Evolutionary conservation across 1,284 basidiomycete species (phyloP).

Genomic region (Fomitopsis palustris): DNA sequence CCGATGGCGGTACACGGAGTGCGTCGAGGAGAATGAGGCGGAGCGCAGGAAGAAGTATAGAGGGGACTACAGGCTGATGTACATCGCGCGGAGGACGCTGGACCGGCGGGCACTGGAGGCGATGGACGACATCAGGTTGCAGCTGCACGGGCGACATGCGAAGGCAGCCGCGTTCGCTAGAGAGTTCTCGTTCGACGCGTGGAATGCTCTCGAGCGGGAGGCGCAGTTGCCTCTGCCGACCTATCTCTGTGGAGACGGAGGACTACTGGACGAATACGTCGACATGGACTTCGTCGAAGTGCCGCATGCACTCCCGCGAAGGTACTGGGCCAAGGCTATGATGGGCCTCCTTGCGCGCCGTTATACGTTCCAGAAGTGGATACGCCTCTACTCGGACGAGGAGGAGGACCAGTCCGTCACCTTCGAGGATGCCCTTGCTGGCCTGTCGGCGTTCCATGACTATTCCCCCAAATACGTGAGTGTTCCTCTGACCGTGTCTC

Average conservation of each 20-base stretch:
- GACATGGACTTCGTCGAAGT: conserved; percentile 17
- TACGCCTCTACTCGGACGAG: conserved; percentile 18
- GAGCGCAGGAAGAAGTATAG: conserved; percentile 26
- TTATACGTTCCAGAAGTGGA: conserved; percentile 43
- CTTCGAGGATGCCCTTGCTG: conserved; percentile 47
- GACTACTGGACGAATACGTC: conserved; percentile 10
- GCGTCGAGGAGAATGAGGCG: conserved; percentile 33
- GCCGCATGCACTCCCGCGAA: conserved; percentile 41
- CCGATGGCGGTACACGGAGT: conserved; percentile 40
- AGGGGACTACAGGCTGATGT: conserved; percentile 45
- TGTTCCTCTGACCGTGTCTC: not conserved
- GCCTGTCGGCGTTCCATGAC: conserved; percentile 55
- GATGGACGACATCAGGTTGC: conserved; percentile 37
- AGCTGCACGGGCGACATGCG: conserved; percentile 31
- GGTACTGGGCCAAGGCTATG: conserved; percentile 50
- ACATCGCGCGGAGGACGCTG: conserved; percentile 37
- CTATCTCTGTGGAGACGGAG: conserved; percentile 21
- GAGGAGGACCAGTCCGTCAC: conserved; percentile 20
- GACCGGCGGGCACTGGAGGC: conserved; percentile 40
- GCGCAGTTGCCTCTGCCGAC: conserved; percentile 31
- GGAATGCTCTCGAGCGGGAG: conserved; percentile 47
- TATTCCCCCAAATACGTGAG: conserved; percentile 41
- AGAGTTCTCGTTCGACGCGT: conserved; percentile 43
- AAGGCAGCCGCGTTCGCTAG: conserved; percentile 34
- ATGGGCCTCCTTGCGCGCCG: conserved; percentile 42